Evolutionary conservation across 2,329 filamentous ascomycete species (phyloP), one percentile per base, ranked within the genome.

Genomic region (Teratosphaeria zuluensis): DNA sequence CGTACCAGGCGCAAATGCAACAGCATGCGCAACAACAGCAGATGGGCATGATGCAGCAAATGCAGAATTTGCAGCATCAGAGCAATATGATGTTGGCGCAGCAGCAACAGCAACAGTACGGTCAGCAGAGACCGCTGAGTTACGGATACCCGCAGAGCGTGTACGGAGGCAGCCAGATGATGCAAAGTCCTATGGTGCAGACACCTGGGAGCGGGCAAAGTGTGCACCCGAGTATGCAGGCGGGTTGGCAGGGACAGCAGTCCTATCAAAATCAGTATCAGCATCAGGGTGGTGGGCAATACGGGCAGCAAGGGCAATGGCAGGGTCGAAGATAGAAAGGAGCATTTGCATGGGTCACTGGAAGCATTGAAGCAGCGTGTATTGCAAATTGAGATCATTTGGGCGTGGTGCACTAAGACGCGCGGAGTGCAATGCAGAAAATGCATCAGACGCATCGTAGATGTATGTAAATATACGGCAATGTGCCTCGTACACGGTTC

Each of bases 21-120:
- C 64, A 63, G 33, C 61, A 66, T 32, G 64, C 61, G n/a, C 59
- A 65, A 32, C 63, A 69, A 46, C 68, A 69, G 19, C 63, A 67
- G 54, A 59, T 61, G 51, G 58, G 65, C 19, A 59, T 66, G 53
- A 64, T 68, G 57, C 67, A 70, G 58, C 66, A 72, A 24, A 54
- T 59, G 61, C 61, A 63, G 54, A 35, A 57, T 28, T 53, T 59
- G 51, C 57, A 58, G 48, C 42, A 19, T 48, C 42, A 48, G 19
- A 48, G 42, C n/a, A 48, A 21, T 48, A 57, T 55, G 54, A 32
- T 55, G 46, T 28, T 58, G 33, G 33, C 48, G 16, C 57, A 61
- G 46, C 42, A 54, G 11, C 56, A 58, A 21, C 42, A 51, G n/a
- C 14, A 19, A 4, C 56, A 53, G 24, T 16, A 31, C 28, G 5